phyloP scores from a whole-genome alignment of 164 flowering plant genomes.

The Pachysandra terminalis region DNA sequence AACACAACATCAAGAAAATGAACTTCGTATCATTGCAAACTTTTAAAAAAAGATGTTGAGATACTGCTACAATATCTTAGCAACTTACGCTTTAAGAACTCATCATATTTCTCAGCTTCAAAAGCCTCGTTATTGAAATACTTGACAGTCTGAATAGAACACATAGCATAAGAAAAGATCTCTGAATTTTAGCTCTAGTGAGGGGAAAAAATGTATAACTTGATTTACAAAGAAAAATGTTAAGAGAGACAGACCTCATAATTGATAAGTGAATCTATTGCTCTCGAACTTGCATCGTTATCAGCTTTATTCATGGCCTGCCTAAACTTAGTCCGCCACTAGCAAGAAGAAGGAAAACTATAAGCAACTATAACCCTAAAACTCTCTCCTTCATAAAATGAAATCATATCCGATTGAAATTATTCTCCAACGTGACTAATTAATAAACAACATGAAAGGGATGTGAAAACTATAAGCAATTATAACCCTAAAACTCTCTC shows the following conservation, averaged over 20 bases:
- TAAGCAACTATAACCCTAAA: slow-evolving; percentile 1
- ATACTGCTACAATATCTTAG: slow-evolving; percentile 3
- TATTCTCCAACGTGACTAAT: not conserved
- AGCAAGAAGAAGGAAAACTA: slow-evolving; percentile 17
- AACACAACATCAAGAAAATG: not conserved
- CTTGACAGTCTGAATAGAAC: slow-evolving; percentile 75
- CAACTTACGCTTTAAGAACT: slow-evolving; percentile 75
- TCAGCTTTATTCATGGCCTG: slow-evolving; percentile 99
- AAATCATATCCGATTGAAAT: not conserved
- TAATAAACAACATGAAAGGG: too few species aligned
- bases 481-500: slow-evolving; percentile 1
- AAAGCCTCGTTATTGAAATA: slow-evolving; percentile 90
- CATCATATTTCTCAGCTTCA: slow-evolving; percentile 89
- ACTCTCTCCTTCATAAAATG: not conserved
- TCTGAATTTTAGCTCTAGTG: not conserved
- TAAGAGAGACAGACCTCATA: slow-evolving; percentile 62
- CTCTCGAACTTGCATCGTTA: slow-evolving; percentile 95
- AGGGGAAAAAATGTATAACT: slow-evolving; percentile 2
- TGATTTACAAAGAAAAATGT: slow-evolving; percentile 7
- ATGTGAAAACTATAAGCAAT: slow-evolving; percentile 1
- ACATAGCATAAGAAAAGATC: not conserved
- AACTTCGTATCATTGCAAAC: not conserved
- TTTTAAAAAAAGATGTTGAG: not conserved
- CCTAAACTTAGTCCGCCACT: slow-evolving; percentile 99
- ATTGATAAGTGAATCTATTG: slow-evolving; percentile 93